A percentile compares a stretch with the other conserved stretches of the same genome.
These are phyloP conservation scores for Ceratocystis destructans DNA, from an alignment of 2,329 filamentous ascomycete species.

Conservation along the genomic window DNA sequence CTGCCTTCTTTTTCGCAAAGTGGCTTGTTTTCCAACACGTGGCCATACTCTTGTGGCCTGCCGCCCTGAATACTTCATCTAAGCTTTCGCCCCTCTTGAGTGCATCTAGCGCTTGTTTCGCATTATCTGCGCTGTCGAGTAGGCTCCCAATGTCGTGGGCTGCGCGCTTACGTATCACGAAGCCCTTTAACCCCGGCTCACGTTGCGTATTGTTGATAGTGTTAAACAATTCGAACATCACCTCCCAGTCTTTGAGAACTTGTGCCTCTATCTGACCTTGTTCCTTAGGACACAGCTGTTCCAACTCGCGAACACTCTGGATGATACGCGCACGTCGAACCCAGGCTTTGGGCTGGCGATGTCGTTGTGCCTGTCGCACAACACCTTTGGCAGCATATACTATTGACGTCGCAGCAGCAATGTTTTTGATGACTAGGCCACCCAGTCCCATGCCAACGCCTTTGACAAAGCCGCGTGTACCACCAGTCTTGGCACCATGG, in stretches of 20 bases:
- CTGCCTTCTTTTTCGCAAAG: slow-evolving; percentile 7
- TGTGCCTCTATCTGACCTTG: slow-evolving; percentile 24
- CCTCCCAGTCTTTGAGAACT: slow-evolving; percentile 31
- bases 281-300: slow-evolving; percentile 26
- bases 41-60: slow-evolving; percentile 1
- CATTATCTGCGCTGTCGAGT: slow-evolving; percentile 38
- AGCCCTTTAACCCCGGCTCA: slow-evolving; percentile 22
- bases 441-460: slow-evolving; percentile 51
- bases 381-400: slow-evolving; percentile 52
- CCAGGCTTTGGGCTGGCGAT: slow-evolving; percentile 38
- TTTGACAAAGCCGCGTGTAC: slow-evolving; percentile 33
- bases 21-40: slow-evolving; percentile 18
- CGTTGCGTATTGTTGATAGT: slow-evolving; percentile 28
- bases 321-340: slow-evolving; percentile 45
- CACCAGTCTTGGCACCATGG: slow-evolving; percentile 41
- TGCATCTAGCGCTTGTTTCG: slow-evolving; percentile 33
- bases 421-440: slow-evolving; percentile 50
- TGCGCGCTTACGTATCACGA: slow-evolving; percentile 26
- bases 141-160: slow-evolving; percentile 27
- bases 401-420: slow-evolving; percentile 45
- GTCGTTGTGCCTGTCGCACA: slow-evolving; percentile 43
- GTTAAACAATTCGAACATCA: slow-evolving; percentile 30
- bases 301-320: slow-evolving; percentile 40
- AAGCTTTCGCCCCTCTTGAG: slow-evolving; percentile 32
- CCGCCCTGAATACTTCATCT: slow-evolving; percentile 21